Evolutionary conservation across 2,329 filamentous ascomycete species (phyloP), one percentile per base, ranked within the genome.

Genomic region (Colletotrichum spaethianum): DNA sequence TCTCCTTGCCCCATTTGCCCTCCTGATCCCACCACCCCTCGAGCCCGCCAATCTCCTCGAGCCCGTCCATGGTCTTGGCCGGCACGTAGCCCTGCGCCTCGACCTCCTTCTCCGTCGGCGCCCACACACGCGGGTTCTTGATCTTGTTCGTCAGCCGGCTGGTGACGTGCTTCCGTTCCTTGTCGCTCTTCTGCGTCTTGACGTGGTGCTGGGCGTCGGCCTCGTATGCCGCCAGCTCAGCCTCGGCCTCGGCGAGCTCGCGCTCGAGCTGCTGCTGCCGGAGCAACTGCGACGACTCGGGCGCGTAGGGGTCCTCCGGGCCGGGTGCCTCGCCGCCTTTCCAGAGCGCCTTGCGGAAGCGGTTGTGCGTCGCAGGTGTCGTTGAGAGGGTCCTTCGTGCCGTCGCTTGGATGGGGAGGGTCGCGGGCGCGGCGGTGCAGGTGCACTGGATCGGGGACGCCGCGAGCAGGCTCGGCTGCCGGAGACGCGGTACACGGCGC

Each of bases 21-120:
- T 81, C 80, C 63, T 82, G 78, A 9, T 89, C 83, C 88, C 88
- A 91, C 88, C 88, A 91, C 33, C 79, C 80, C 42, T 80, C 80
- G 46, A 89, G 72, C 1, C 85, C 82, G 50, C 84, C 84, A 16
- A 89, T 83, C 61, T 84, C 81, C 72, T 86, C 84, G 2, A 91
- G 81, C 0, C 81, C 86, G 0, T 83, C 81, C 9, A 82, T 82
- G 4, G 79, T 80, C 18, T 80, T 79, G 20, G 89, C 89, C 3
- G 88, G 87, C 4, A 79, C 77, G 77, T 90, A 91, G 1, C 66
- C 61, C 3, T 79, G 63, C 69, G 18, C 40, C 52, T 53, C 38
- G 3, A 23, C 26, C 4, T 64, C 67, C 57, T 68, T 60, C 59
- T 57, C 59, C 23, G 40, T 62, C 56, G 73, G 73, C 23, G 73